These are phyloP conservation scores for Tuber indicum DNA, from an alignment of 495 filamentous ascomycete genomes.

Conservation along the genomic window DNA sequence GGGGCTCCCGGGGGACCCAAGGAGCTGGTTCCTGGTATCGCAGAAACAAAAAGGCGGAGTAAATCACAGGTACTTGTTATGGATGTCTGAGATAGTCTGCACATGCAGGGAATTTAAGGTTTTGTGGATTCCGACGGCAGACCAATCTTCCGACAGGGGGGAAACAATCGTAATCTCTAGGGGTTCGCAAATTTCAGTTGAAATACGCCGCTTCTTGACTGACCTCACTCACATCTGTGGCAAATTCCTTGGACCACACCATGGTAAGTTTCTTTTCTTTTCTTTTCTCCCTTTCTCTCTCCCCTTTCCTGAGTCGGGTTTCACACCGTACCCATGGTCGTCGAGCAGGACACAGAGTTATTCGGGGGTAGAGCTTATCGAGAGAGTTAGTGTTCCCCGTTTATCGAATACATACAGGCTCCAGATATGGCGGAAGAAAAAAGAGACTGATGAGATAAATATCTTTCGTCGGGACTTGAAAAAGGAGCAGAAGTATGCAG, in stretches of 20 bases:
- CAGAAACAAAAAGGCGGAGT: not conserved
- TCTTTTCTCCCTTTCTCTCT: not conserved
- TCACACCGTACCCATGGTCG: not conserved
- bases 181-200: not conserved
- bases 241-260: not conserved
- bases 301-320: not conserved
- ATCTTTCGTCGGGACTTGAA: not conserved
- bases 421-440: not conserved
- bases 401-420: slow-evolving; percentile 1
- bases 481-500: not conserved
- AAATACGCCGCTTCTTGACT: not conserved
- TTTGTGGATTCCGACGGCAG: not conserved
- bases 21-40: not conserved
- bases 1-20: not conserved
- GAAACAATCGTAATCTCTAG: not conserved
- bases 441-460: not conserved
- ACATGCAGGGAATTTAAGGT: not conserved
- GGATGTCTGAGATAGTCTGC: not conserved
- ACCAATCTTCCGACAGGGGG: not conserved
- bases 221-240: slow-evolving; percentile 2
- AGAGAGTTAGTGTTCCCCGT: not conserved
- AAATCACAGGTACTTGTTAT: not conserved
- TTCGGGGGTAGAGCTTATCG: not conserved
- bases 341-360: not conserved
- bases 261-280: not conserved